Conservation (phyloP, 768 basidiomycete species). For the Cyathus striatus region DNA sequence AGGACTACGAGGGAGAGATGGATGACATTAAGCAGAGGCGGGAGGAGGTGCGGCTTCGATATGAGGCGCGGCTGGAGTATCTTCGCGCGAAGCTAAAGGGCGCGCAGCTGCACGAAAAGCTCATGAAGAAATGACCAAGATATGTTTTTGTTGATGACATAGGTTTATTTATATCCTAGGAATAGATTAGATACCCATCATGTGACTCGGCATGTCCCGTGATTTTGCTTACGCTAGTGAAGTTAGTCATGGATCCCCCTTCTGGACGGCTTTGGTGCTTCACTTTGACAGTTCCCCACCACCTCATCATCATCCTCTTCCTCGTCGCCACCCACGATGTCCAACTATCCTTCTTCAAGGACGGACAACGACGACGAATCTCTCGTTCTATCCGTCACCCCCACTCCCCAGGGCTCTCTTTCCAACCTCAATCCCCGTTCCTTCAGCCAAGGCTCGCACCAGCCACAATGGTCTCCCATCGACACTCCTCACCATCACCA, state of each 20-base stretch:
- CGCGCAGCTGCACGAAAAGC: slow-evolving; percentile 78
- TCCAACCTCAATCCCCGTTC: slow-evolving; percentile 30
- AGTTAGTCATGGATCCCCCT: background rate
- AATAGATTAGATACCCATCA: slow-evolving; percentile 14
- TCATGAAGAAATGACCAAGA: slow-evolving; percentile 63
- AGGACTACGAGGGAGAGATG: slow-evolving; percentile 51
- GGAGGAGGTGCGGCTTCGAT: slow-evolving; percentile 66
- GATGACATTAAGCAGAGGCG: slow-evolving; percentile 64
- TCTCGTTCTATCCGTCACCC: slow-evolving; percentile 31
- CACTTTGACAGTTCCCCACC: no score
- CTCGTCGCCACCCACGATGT: slow-evolving; percentile 22
- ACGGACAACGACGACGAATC: slow-evolving; percentile 30
- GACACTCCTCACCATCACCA: slow-evolving; percentile 63
- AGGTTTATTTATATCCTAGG: slow-evolving; percentile 9
- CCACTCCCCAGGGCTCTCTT: slow-evolving; percentile 33
- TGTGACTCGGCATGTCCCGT: slow-evolving; percentile 22
- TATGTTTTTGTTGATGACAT: slow-evolving; percentile 2
- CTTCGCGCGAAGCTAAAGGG: slow-evolving; percentile 79
- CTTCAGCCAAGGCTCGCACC: slow-evolving; percentile 50
- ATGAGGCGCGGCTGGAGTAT: slow-evolving; percentile 74
- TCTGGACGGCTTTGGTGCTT: background rate
- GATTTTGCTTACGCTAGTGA: background rate
- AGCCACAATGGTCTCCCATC: slow-evolving; percentile 49
- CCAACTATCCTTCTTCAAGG: no score
- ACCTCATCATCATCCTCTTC: slow-evolving; percentile 16